A percentile compares a stretch with the other conserved stretches of the same genome.
Evolutionary conservation across 2,329 filamentous ascomycete genomes (phyloP).

Genomic region (Diaporthe citrichinensis): DNA sequence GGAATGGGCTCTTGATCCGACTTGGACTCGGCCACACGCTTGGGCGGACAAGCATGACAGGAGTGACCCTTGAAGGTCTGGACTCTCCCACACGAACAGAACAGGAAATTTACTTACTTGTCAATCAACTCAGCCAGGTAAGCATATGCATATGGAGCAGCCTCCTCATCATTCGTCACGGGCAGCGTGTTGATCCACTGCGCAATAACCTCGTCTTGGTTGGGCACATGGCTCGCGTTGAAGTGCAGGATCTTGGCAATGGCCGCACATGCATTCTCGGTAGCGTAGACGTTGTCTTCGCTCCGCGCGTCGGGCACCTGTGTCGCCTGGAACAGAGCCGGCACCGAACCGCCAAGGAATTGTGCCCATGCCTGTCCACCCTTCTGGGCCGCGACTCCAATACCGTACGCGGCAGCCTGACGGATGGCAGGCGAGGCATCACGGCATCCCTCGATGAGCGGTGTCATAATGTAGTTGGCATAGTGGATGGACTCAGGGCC

Average conservation of each 20-base stretch:
- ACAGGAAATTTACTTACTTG: slow-evolving; percentile 76
- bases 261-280: slow-evolving; percentile 95
- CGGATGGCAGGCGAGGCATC: slow-evolving; percentile 91
- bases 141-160: slow-evolving; percentile 93
- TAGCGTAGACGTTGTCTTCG: slow-evolving; percentile 96
- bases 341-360: slow-evolving; percentile 85
- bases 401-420: slow-evolving; percentile 95
- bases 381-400: slow-evolving; percentile 94
- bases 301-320: slow-evolving; percentile 85
- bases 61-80: neutral
- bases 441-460: slow-evolving; percentile 87
- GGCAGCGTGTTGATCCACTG: slow-evolving; percentile 94
- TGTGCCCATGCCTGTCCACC: slow-evolving; percentile 89
- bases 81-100: no score
- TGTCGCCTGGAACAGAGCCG: slow-evolving; percentile 86
- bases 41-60: neutral
- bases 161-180: slow-evolving; percentile 95
- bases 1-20: neutral
- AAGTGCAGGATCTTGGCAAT: slow-evolving; percentile 98
- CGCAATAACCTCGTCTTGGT: slow-evolving; percentile 81
- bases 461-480: slow-evolving; percentile 86
- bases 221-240: slow-evolving; percentile 82
- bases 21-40: neutral
- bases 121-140: slow-evolving; percentile 94
- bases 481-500: slow-evolving; percentile 90